These are phyloP conservation scores for Lecanicillium sp. DNA, from an alignment of 2,329 filamentous ascomycete species.

Conservation along the genomic window DNA sequence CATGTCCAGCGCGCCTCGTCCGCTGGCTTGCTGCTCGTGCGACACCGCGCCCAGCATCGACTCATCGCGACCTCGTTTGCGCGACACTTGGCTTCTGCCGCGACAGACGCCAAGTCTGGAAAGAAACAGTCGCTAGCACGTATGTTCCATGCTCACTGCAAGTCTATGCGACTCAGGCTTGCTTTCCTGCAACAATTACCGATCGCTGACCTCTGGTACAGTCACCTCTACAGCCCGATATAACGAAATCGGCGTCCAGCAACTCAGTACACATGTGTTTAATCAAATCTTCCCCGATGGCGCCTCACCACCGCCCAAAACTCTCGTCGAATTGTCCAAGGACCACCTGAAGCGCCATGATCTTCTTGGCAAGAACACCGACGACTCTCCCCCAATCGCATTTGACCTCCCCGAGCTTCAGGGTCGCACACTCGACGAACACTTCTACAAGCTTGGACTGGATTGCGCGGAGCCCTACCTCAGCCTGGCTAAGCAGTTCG, in stretches of 20 bases:
- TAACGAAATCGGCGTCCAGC: slow-evolving; percentile 93
- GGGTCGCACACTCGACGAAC: slow-evolving; percentile 80
- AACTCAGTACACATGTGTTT: slow-evolving; percentile 79
- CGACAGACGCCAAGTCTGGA: slow-evolving; percentile 13
- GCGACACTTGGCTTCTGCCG: slow-evolving; percentile 39
- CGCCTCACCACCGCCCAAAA: slow-evolving; percentile 51
- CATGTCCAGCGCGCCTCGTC: slow-evolving; percentile 36
- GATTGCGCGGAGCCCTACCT: slow-evolving; percentile 85
- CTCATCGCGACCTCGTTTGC: slow-evolving; percentile 30
- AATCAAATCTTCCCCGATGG: slow-evolving; percentile 69
- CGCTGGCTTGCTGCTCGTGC: slow-evolving; percentile 46
- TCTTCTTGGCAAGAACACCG: slow-evolving; percentile 82
- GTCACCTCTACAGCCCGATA: slow-evolving; percentile 59
- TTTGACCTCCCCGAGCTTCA: slow-evolving; percentile 80
- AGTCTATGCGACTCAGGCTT: background rate
- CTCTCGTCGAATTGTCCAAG: slow-evolving; percentile 72
- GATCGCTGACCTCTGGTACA: slow-evolving; percentile 22
- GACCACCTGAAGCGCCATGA: slow-evolving; percentile 83
- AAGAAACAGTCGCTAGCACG: slow-evolving; percentile 30
- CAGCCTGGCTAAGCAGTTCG: slow-evolving; percentile 66
- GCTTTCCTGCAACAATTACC: no score
- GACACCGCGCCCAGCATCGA: slow-evolving; percentile 37
- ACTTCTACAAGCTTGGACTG: slow-evolving; percentile 82
- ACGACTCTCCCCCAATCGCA: slow-evolving; percentile 66
- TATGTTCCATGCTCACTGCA: slow-evolving; percentile 27